Evolutionary conservation across 306 rosid species (phyloP), one percentile per base, ranked within the genome.

Genomic region (Hippophae tibetana): DNA sequence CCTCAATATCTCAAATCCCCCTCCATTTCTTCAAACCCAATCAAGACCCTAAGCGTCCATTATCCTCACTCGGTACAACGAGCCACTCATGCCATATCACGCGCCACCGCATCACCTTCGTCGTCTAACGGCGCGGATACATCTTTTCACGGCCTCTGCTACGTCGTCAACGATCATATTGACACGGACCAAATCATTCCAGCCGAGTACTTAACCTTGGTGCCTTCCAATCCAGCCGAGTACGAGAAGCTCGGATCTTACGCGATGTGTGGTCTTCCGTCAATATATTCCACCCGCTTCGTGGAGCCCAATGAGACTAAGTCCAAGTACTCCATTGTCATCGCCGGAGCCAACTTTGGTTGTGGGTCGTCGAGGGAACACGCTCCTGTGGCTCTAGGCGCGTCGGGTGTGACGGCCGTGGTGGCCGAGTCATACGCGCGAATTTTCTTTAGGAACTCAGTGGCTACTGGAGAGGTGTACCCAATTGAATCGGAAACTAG

Each of bases 301-400:
- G 46, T 92, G 7, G 90, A 83, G 0, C 67, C 93, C 14, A 68
- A 68, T n/a, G 81, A 85, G 77, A 74, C 65, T 42, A 88, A 80
- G 55, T 74, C 95, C n/a, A 87, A 85, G 61, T 88, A 76, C 58
- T 51, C 96, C 5, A 67, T 92, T 67, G 47, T 92, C 54, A 83
- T 92, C 57, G 96, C 74, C 7, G 99, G 99, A 14, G 71, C 78
- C 42, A 92, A 92, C 81, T 92, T 92, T 57, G 99, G 99, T 9
- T 92, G 99, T 61, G 99, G 99, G 26, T 92, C 99, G 7, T 92
- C 99, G 3, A 84, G 99, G 5, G 99, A 92, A 75, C 99, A 92
- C 71, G 96, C 95, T 4, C 99, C 99, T 31, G 99, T 92, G 43
- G 93, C 99, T 0, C 82, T 92, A 0, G 98, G 98, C n/a, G 95